phyloP scores from a whole-genome alignment of 345 rosid species.

The Combretum micranthum region DNA sequence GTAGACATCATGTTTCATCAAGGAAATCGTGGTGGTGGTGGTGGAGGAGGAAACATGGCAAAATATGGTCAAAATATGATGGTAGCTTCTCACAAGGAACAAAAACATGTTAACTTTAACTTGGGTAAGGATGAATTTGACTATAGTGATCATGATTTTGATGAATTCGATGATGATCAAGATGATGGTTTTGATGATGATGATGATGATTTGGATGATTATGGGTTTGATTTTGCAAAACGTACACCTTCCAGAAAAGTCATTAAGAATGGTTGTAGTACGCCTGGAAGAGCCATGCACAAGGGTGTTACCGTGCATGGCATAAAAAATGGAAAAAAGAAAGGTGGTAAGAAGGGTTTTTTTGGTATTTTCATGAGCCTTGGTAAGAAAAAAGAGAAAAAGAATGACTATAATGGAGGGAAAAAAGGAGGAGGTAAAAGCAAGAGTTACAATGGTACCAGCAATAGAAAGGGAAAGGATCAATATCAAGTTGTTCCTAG shows the following conservation, averaged over 20 bases:
- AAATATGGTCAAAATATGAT: slow-evolving; percentile 6
- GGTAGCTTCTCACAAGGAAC: slow-evolving; percentile 29
- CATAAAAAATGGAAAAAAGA: slow-evolving; percentile 19
- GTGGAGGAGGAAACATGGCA: slow-evolving; percentile 1
- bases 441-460: slow-evolving; percentile 11
- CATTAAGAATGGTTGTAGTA: slow-evolving; percentile 29
- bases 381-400: slow-evolving; percentile 28
- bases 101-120: slow-evolving; percentile 64
- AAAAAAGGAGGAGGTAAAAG: slow-evolving; percentile 22
- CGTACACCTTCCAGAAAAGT: slow-evolving; percentile 2
- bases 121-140: slow-evolving; percentile 45
- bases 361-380: slow-evolving; percentile 52
- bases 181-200: slow-evolving; percentile 44
- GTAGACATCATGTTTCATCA: slow-evolving; percentile 37
- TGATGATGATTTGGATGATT: slow-evolving; percentile 16
- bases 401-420: slow-evolving; percentile 26
- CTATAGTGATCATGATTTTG: slow-evolving; percentile 31
- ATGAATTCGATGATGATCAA: slow-evolving; percentile 26
- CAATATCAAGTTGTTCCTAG: not conserved
- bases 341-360: slow-evolving; percentile 31
- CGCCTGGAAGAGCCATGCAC: slow-evolving; percentile 26
- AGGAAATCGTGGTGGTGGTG: slow-evolving; percentile 17
- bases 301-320: slow-evolving; percentile 2
- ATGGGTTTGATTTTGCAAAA: slow-evolving; percentile 28
- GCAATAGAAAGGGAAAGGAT: slow-evolving; percentile 6